Conservation (phyloP, 257 asterid species). For the Schizonepeta tenuifolia region DNA sequence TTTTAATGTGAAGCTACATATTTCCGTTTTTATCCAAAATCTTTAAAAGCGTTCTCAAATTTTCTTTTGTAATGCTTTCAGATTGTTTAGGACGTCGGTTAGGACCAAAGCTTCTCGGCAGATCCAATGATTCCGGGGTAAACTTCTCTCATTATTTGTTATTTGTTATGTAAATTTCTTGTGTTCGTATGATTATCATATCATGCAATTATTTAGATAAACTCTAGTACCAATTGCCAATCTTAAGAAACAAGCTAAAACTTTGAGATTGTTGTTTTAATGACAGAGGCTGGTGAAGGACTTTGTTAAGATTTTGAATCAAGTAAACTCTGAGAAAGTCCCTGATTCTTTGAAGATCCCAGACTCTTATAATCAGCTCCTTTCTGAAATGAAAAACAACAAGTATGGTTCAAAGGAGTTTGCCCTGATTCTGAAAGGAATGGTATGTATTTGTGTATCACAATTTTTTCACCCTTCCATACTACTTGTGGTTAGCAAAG, state of each 20-base stretch:
- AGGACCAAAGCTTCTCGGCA: conserved; percentile 94
- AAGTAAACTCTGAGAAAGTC: conserved; percentile 88
- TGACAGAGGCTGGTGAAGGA: conserved; percentile 90
- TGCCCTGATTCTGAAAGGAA: conserved; percentile 90
- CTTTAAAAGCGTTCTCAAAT: conserved; percentile 18
- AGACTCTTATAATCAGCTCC: conserved; percentile 85
- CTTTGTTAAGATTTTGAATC: conserved; percentile 84
- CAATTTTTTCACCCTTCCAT: conserved; percentile 7
- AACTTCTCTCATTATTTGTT: conserved; percentile 30
- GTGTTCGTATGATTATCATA: conserved; percentile 19
- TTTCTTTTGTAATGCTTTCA: conserved; percentile 45
- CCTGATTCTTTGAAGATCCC: conserved; percentile 86
- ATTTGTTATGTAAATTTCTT: conserved; percentile 10
- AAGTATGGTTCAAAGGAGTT: conserved; percentile 86
- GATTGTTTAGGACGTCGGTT: conserved; percentile 96
- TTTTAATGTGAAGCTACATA: conserved; percentile 13
- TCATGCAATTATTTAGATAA: neutral
- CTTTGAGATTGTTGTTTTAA: conserved; percentile 36
- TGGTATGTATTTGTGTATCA: conserved; percentile 57
- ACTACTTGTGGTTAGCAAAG: conserved; percentile 3
- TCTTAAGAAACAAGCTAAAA: conserved; percentile 25
- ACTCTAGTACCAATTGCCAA: conserved; percentile 11
- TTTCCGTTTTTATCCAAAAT: conserved; percentile 16
- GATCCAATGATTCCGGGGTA: conserved; percentile 95
- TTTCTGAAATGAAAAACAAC: conserved; percentile 85